Conservation (phyloP, 805 yeast species). For the Yamadazyma phyllophila region DNA sequence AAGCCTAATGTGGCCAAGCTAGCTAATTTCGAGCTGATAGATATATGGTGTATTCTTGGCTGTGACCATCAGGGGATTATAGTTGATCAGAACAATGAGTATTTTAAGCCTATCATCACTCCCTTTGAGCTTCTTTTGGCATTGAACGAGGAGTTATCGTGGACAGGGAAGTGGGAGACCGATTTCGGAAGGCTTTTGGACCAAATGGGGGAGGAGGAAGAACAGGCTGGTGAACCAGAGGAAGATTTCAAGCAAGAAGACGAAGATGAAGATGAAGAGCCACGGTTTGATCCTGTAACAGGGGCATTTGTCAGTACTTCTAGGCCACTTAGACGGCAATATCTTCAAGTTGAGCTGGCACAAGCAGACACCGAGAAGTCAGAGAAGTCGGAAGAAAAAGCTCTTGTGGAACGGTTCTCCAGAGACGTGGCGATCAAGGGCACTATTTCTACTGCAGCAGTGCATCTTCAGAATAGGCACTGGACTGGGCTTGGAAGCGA, state of each 20-base stretch:
- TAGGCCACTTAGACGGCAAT: conserved; percentile 72
- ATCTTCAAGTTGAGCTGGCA: conserved; percentile 47
- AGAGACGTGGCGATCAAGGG: conserved; percentile 62
- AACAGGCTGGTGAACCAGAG: conserved; percentile 23
- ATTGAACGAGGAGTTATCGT: conserved; percentile 65
- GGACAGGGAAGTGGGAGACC: conserved; percentile 94
- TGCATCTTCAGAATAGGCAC: conserved; percentile 61
- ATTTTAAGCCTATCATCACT: conserved; percentile 87
- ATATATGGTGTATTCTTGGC: conserved; percentile 91
- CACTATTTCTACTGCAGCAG: conserved; percentile 88
- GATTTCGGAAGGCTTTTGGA: conserved; percentile 61
- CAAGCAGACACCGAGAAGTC: no score
- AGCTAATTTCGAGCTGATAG: conserved; percentile 93
- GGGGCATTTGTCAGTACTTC: conserved; percentile 71
- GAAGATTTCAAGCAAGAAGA: conserved; percentile 19
- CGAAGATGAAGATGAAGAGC: conserved; percentile 43
- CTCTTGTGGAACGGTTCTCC: conserved; percentile 35
- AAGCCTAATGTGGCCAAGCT: conserved; percentile 96
- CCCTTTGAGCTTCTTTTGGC: conserved; percentile 90
- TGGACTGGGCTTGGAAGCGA: conserved; percentile 96
- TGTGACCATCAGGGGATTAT: conserved; percentile 94
- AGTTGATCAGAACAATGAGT: conserved; percentile 74
- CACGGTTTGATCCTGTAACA: conserved; percentile 85
- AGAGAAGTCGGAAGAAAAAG: no score
- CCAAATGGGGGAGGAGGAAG: conserved; percentile 20